Evolutionary conservation across 768 basidiomycete genomes (phyloP), one percentile per base, ranked within the genome.

Genomic region (Termitomyces sp.): DNA sequence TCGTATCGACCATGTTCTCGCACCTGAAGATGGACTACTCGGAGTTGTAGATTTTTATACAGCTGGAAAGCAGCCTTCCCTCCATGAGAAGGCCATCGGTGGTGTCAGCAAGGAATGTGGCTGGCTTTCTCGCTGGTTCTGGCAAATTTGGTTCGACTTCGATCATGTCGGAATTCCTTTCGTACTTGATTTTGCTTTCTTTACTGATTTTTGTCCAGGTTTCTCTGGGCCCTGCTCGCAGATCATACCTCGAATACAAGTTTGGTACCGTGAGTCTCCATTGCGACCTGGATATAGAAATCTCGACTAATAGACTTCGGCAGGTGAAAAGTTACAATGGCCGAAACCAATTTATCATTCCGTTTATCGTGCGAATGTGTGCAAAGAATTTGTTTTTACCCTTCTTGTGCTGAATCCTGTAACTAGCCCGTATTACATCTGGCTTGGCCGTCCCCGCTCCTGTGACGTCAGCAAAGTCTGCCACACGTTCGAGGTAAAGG

Each of bases 1-100:
- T 65, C 75, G 85, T 24, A 77, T 88, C 56, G 83, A 86, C 37
- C 76, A 83, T 54, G 75, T 87, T 21, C 74, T 90, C 15, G 78
- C 79, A 37, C 81, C 84, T 7, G 71, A 81, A 28, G 66, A 71
- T 4, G 87, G 88, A 22, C 60, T 90, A 0, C 65, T 88, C 12
- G 77, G 79, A 28, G 86, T 88, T n/a, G 83, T 77, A 37, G 88
- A 90, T 71, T 90, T 90, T 65, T 90, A 86, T 61, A 84, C 83
- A 1, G 77, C 81, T 2, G 77, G 76, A 14, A 79, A 77, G 30
- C 77, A 80, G 53, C 70, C 79, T 1, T 80, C 82, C 2, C 68
- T 78, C 19, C 79, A 83, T 57, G 80, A 83, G 45, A 78, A 75
- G 65, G 80, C 83, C 0, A 85, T 88, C 37, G 85, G 85, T 1